phyloP scores from a whole-genome alignment of 1,139 yeast species.

The Wickerhamomyces sp. region DNA sequence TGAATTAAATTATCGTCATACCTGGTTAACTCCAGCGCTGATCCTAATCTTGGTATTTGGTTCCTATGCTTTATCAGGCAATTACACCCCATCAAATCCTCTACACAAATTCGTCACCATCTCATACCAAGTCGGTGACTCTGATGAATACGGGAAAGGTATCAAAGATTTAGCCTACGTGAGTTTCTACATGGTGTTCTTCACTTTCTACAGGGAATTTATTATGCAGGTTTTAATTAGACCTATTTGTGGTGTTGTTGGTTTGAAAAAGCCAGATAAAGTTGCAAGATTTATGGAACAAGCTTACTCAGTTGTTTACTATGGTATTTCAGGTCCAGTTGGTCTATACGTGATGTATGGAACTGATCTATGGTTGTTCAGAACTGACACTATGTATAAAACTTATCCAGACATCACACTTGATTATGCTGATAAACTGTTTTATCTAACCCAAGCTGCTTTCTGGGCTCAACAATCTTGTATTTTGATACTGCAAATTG shows the following conservation, averaged over 20 bases:
- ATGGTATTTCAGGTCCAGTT: conserved; percentile 74
- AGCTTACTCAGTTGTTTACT: conserved; percentile 77
- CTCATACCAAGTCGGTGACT: conserved; percentile 52
- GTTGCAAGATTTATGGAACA: conserved; percentile 88
- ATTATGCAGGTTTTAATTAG: conserved; percentile 74
- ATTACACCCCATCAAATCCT: conserved; percentile 51
- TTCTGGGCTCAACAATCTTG: conserved; percentile 97
- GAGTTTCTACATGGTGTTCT: conserved; percentile 72
- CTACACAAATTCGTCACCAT: conserved; percentile 62
- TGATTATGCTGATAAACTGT: conserved; percentile 65
- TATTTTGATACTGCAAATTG: conserved; percentile 75
- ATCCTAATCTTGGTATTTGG: conserved; percentile 35
- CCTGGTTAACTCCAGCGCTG: conserved; percentile 74
- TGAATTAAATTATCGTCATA: conserved; percentile 62
- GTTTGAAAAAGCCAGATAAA: conserved; percentile 55
- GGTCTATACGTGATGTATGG: conserved; percentile 86
- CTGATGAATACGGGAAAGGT: conserved; percentile 73
- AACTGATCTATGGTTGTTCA: conserved; percentile 83
- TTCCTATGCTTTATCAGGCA: conserved; percentile 45
- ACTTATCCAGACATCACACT: conserved; percentile 82
- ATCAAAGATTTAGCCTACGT: conserved; percentile 77
- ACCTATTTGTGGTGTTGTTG: conserved; percentile 59
- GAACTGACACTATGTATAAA: conserved; percentile 74
- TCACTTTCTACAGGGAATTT: conserved; percentile 89
- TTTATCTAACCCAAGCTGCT: conserved; percentile 89